Base-by-base conservation (phyloP, 495 filamentous ascomycete genomes). In the Pseudomonodictys pantanalensis region DNA sequence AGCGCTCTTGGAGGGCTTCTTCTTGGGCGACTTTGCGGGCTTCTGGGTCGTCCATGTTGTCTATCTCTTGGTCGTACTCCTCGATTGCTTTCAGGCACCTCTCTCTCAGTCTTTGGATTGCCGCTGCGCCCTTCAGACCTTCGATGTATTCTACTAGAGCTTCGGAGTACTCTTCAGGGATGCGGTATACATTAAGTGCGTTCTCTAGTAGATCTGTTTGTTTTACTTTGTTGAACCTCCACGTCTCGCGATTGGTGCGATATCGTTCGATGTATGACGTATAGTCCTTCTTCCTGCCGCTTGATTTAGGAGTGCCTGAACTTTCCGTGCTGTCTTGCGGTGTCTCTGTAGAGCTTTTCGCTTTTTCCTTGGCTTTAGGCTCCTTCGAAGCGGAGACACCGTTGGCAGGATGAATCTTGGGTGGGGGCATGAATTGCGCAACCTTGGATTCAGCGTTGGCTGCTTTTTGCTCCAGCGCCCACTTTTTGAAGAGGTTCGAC, bases 171-270 rank as follows among this genome's bases (percentile, higher is more conserved):
- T 60, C 29, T 10, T 59, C 44, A 0, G 60, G 52, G 23, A 68
- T 64, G 29, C 60, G 60, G 48, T 50, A 68, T 17, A 68, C 43
- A 26, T 64, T 62, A 1, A 92, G 89, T 22, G 89, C 71, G 69
- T 93, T 83, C 74, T 91, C 92, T 71, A 96, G 81, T 15, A 96
- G 73, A 53, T 86, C 81, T 15, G 83, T 88, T 74, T 95, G 90
- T 68, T 88, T 81, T 53, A 86, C 87, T 76, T 96, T 96, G 76
- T 92, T 92, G 76, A 96, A 96, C 72, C 95, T 96, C 91, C 91
- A 96, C 33, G 73, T 76, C 0, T 77, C 72, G 41, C 81, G 84
- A 44, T 82, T 77, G 41, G 79, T 80, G 69, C 86, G 75, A 79
- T 89, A 92, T 69, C 80, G 78, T 23, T 76, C 79, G 20, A 96